phyloP scores from a whole-genome alignment of 495 filamentous ascomycete genomes.

The Penicillium psychrofluorescens region DNA sequence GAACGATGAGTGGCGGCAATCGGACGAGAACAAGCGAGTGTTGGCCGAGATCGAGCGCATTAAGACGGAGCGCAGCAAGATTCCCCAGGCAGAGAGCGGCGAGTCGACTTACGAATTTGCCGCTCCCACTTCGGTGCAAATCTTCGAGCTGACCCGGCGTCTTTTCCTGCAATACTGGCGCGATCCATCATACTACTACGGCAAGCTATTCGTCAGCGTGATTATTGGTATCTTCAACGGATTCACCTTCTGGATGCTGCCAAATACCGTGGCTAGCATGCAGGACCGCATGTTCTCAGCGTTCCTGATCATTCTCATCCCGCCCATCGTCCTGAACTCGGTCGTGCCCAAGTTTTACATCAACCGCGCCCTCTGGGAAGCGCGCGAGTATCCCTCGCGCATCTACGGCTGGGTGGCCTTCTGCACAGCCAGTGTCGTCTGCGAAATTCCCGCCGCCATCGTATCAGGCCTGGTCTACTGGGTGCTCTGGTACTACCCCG shows the following conservation, averaged over 20 bases:
- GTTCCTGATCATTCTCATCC: constrained; percentile 70
- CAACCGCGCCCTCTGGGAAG: constrained; percentile 69
- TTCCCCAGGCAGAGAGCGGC: constrained; percentile 28
- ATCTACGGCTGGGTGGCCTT: constrained; percentile 86
- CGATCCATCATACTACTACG: constrained; percentile 63
- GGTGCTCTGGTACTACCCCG: constrained; percentile 72
- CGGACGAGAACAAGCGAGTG: constrained; percentile 43
- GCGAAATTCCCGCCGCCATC: constrained; percentile 68
- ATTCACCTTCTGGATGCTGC: constrained; percentile 81
- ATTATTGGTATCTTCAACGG: constrained; percentile 69
- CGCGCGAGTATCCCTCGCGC: constrained; percentile 64
- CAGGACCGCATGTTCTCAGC: constrained; percentile 74
- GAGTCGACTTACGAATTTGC: constrained; percentile 52
- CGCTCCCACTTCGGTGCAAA: constrained; percentile 53
- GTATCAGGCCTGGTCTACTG: constrained; percentile 62
- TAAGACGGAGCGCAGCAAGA: constrained; percentile 44
- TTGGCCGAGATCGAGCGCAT: constrained; percentile 55
- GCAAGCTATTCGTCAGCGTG: constrained; percentile 63
- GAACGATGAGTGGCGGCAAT: constrained; percentile 66
- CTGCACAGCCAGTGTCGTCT: constrained; percentile 64
- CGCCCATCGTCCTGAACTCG: constrained; percentile 64
- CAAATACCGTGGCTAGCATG: constrained; percentile 59
- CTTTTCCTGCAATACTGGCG: constrained; percentile 68
- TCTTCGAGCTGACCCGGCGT: constrained; percentile 52
- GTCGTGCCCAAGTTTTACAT: constrained; percentile 81